A percentile compares a stretch with the other conserved stretches of the same genome.
Conservation (phyloP, 2,329 filamentous ascomycete genomes). For the Neonectria hederae region DNA sequence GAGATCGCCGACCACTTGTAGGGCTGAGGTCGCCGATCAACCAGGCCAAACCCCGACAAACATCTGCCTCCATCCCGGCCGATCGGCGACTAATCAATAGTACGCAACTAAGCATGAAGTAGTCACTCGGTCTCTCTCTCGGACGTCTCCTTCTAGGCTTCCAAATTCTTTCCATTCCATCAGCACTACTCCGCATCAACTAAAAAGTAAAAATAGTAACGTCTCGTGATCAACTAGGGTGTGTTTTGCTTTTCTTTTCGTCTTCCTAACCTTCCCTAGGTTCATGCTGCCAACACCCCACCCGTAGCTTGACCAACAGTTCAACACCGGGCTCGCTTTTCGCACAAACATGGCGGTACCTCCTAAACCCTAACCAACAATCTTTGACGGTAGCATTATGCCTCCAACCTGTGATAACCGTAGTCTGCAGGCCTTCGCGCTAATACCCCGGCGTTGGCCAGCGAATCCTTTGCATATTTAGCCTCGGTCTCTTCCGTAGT, state of each 20-base stretch:
- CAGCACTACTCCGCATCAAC: background rate
- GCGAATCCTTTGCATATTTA: background rate
- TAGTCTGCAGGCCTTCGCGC: background rate
- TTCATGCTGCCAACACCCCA: too few species aligned
- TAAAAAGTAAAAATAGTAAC: background rate
- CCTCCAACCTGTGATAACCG: background rate
- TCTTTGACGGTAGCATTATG: background rate
- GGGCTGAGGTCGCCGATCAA: conserved; percentile 9
- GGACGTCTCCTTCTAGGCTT: background rate
- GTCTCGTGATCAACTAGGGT: background rate
- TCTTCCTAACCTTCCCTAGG: too few species aligned
- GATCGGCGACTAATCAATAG: background rate
- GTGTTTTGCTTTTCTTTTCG: background rate
- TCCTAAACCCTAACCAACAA: background rate
- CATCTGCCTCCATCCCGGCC: background rate
- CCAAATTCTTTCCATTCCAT: background rate
- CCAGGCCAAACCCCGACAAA: background rate
- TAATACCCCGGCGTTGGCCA: background rate
- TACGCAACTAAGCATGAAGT: background rate
- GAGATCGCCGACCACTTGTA: conserved; percentile 10
- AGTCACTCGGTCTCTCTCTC: background rate
- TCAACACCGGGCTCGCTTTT: too few species aligned
- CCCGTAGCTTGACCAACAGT: background rate
- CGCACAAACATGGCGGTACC: background rate
- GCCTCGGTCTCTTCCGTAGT: background rate